A percentile compares a stretch with the other conserved stretches of the same genome.
These are phyloP conservation scores for Colletotrichum magnum DNA, from an alignment of 2,329 filamentous ascomycete species.

Conservation along the genomic window DNA sequence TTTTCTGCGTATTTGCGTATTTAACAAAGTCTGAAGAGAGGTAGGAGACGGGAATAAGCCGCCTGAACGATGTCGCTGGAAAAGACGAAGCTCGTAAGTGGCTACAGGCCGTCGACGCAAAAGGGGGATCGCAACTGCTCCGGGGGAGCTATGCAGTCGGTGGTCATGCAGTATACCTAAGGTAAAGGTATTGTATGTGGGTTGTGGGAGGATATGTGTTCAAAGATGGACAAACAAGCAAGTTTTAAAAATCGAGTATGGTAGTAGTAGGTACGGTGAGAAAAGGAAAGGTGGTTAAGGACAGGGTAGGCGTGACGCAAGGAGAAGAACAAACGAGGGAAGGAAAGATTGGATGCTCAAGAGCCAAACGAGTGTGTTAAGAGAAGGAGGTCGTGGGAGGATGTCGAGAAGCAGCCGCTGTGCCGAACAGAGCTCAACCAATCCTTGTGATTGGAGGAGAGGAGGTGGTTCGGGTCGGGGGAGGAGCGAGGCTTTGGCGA, in stretches of 20 bases:
- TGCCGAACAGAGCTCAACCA: slow-evolving; percentile 30
- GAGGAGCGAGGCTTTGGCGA: slow-evolving; percentile 24
- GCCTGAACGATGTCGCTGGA: slow-evolving; percentile 12
- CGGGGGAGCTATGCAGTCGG: slow-evolving; percentile 40
- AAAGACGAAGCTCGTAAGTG: background rate
- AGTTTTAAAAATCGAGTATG: slow-evolving; percentile 14
- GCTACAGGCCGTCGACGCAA: slow-evolving; percentile 15
- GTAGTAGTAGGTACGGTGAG: slow-evolving; percentile 15
- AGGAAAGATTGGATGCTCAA: slow-evolving; percentile 34
- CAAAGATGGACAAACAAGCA: slow-evolving; percentile 15
- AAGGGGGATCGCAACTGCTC: slow-evolving; percentile 36
- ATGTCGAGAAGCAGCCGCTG: slow-evolving; percentile 37
- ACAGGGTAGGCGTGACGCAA: slow-evolving; percentile 28
- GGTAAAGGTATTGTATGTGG: slow-evolving; percentile 2
- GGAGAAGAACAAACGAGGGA: slow-evolving; percentile 28
- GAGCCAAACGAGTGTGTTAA: slow-evolving; percentile 40
- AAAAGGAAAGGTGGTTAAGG: slow-evolving; percentile 30
- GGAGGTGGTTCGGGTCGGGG: slow-evolving; percentile 28
- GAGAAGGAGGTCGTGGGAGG: slow-evolving; percentile 38
- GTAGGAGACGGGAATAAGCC: slow-evolving; percentile 5
- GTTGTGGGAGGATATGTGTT: background rate
- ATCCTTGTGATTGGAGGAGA: slow-evolving; percentile 26
- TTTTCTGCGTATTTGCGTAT: background rate
- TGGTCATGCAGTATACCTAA: slow-evolving; percentile 33
- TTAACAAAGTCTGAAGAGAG: background rate